These are phyloP conservation scores for Coffea canephora DNA, from an alignment of 257 asterid genomes.

Conservation along the genomic window DNA sequence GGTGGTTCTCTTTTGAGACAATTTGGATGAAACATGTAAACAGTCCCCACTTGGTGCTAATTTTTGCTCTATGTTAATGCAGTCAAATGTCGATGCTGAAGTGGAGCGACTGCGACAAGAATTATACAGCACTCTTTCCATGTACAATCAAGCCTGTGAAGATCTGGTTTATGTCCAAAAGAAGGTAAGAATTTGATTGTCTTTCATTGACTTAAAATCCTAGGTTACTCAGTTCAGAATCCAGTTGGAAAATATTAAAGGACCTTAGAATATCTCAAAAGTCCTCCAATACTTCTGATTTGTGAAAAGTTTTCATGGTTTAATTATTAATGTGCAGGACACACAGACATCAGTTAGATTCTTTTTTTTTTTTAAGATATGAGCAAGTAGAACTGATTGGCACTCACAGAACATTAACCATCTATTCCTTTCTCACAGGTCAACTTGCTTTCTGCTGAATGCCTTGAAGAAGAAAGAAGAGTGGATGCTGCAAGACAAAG, in stretches of 20 bases:
- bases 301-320: neutral
- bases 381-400: neutral
- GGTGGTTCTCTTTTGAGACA: neutral
- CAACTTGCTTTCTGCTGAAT: constrained; percentile 61
- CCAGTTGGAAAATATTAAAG: neutral
- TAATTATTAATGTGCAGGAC: neutral
- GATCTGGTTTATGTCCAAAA: constrained; percentile 60
- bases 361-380: neutral
- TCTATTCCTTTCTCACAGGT: constrained; percentile 43
- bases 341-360: neutral
- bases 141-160: constrained; percentile 73
- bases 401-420: neutral
- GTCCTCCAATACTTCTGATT: neutral
- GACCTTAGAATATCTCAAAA: neutral
- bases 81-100: constrained; percentile 55
- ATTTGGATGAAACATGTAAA: neutral
- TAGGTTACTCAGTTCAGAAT: no score
- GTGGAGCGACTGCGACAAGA: constrained; percentile 59
- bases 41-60: constrained; percentile 4
- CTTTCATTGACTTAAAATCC: neutral
- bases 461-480: constrained; percentile 62
- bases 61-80: constrained; percentile 21
- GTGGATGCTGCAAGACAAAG: constrained; percentile 67
- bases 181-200: constrained; percentile 40
- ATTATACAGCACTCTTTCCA: constrained; percentile 46